Percentiles rank a stretch among this genome's conserved stretches.
phyloP scores from a whole-genome alignment of 768 basidiomycete genomes.

The Tricholomella constricta region DNA sequence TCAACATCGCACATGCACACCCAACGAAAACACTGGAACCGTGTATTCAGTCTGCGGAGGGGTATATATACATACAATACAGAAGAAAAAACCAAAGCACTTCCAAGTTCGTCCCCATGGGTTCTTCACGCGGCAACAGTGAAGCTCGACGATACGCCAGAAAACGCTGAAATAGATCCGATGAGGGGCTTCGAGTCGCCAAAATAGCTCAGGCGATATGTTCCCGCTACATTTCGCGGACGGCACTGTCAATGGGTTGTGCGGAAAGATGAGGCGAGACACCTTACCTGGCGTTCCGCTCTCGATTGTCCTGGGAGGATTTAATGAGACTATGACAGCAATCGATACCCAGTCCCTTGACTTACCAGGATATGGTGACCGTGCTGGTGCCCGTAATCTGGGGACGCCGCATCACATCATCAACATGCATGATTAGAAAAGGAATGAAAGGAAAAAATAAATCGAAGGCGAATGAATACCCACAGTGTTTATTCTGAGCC shows the following conservation, averaged over 20 bases:
- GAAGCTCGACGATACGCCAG: conserved; percentile 63
- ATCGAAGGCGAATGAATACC: too few relatives aligned
- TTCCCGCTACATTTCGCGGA: conserved; percentile 49
- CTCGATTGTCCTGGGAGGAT: conserved; percentile 59
- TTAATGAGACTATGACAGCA: conserved; percentile 5
- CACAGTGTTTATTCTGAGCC: conserved; percentile 56
- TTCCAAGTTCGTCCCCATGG: conserved; percentile 26
- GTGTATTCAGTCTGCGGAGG: background rate
- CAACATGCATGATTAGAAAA: conserved; percentile 2
- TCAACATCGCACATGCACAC: too few relatives aligned
- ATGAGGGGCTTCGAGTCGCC: conserved; percentile 76
- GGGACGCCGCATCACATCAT: conserved; percentile 3
- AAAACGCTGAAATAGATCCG: conserved; percentile 65
- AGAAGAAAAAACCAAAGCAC: background rate
- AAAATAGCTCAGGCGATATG: conserved; percentile 70
- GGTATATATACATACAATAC: conserved; percentile 3
- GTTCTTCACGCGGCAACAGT: too few relatives aligned
- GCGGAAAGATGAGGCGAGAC: background rate
- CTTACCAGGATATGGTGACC: conserved; percentile 68
- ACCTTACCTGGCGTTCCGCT: conserved; percentile 53
- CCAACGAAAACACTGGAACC: background rate
- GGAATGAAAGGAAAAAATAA: conserved; percentile 28
- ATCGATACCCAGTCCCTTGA: background rate
- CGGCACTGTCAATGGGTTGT: background rate
- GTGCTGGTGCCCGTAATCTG: conserved; percentile 63